Percentiles rank a stretch among this genome's conserved stretches.
Evolutionary conservation across 2,329 filamentous ascomycete species (phyloP).

Genomic region (Clonostachys solani): DNA sequence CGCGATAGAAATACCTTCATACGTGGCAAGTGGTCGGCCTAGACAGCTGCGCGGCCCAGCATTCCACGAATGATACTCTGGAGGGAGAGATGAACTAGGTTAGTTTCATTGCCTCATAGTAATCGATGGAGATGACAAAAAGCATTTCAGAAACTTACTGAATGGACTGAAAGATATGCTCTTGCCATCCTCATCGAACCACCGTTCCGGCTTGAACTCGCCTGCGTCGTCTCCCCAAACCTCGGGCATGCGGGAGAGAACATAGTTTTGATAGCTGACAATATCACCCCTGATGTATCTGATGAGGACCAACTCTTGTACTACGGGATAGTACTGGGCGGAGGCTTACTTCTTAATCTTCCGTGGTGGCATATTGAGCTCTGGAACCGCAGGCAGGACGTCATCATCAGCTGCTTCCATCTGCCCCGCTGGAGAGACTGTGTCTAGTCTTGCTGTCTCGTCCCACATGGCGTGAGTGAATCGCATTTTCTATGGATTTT

Average conservation of each 20-base stretch:
- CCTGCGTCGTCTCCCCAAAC: not conserved
- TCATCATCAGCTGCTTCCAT: not conserved
- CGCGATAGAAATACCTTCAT: not conserved
- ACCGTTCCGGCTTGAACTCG: not conserved
- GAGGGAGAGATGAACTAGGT: not conserved
- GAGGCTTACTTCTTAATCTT: not conserved
- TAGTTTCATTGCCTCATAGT: not conserved
- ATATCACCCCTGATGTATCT: not conserved
- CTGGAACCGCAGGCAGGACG: not conserved
- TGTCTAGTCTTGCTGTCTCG: not conserved
- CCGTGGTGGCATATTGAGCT: not conserved
- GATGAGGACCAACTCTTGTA: too few species aligned
- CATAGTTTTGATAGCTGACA: conserved; percentile 1
- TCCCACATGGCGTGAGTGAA: not conserved
- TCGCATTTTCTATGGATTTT: not conserved
- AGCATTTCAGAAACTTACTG: not conserved
- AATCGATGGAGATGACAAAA: not conserved
- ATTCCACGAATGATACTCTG: not conserved
- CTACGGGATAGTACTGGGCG: too few species aligned
- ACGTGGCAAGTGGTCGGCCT: not conserved
- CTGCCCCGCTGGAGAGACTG: not conserved
- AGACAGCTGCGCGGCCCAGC: not conserved
- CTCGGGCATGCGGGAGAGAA: not conserved
- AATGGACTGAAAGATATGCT: not conserved
- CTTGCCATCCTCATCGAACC: not conserved